Evolutionary conservation across 768 basidiomycete genomes (phyloP).

Genomic region (Suillus placidus): DNA sequence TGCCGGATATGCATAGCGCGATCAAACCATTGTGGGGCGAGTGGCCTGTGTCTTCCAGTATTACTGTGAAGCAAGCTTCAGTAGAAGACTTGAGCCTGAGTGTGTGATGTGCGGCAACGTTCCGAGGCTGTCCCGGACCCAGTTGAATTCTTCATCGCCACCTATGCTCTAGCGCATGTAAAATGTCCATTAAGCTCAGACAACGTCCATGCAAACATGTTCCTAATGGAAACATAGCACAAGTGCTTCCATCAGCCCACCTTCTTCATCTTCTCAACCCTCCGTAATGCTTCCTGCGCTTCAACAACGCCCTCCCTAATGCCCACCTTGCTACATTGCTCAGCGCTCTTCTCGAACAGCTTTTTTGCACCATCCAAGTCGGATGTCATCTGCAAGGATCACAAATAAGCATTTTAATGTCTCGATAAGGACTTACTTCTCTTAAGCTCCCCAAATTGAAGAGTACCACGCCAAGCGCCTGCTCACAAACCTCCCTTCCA

Average conservation of each 20-base stretch:
- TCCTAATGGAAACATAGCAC: background rate
- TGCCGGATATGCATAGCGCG: too few species aligned
- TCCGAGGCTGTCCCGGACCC: background rate
- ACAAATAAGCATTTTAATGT: background rate
- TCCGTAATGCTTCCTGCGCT: slow-evolving; percentile 36
- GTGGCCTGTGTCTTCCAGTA: background rate
- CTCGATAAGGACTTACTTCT: slow-evolving; percentile 33
- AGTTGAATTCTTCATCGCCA: background rate
- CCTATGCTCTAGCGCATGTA: background rate
- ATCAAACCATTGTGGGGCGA: too few species aligned
- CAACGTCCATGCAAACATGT: background rate
- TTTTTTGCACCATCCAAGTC: slow-evolving; percentile 31
- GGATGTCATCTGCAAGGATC: slow-evolving; percentile 34
- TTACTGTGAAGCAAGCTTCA: background rate
- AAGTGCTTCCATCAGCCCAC: background rate
- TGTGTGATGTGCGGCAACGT: background rate
- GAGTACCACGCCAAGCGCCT: slow-evolving; percentile 57
- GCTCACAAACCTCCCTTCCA: slow-evolving; percentile 49
- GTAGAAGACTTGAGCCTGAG: background rate
- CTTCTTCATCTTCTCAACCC: slow-evolving; percentile 22
- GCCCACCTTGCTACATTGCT: slow-evolving; percentile 33
- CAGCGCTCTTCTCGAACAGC: slow-evolving; percentile 35
- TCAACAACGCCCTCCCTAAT: slow-evolving; percentile 40
- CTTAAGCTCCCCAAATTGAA: slow-evolving; percentile 63
- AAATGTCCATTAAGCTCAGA: background rate